Conservation (phyloP, 768 basidiomycete species). For the Inosperma sp. region DNA sequence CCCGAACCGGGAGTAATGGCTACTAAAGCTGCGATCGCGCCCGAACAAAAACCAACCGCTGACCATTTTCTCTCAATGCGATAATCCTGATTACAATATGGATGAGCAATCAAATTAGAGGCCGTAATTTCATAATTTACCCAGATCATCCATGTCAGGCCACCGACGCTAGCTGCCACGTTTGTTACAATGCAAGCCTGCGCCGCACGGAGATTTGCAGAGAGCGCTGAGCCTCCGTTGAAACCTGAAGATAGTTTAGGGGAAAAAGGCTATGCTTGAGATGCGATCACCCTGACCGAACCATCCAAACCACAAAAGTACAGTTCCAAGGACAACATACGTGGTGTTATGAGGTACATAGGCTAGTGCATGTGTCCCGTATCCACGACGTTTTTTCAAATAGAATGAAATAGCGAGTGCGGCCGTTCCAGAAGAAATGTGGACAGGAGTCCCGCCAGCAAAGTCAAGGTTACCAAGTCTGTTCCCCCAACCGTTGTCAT, state of each 20-base stretch:
- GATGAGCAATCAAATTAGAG: not conserved
- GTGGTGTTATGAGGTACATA: constrained; percentile 76
- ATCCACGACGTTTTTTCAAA: constrained; percentile 82
- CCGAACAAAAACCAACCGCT: constrained; percentile 89
- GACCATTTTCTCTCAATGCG: constrained; percentile 87
- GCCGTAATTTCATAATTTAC: constrained; percentile 32
- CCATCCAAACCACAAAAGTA: constrained; percentile 91
- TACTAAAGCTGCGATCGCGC: constrained; percentile 85
- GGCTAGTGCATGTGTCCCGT: constrained; percentile 72
- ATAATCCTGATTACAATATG: constrained; percentile 56
- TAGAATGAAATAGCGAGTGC: constrained; percentile 86
- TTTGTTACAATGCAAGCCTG: constrained; percentile 90
- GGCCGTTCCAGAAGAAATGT: constrained; percentile 87
- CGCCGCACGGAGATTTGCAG: constrained; percentile 80
- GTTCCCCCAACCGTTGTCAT: constrained; percentile 64
- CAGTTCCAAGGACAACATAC: constrained; percentile 84
- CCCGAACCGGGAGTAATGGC: constrained; percentile 80
- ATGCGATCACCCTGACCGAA: too few species aligned
- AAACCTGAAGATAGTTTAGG: too few species aligned
- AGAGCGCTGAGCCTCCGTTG: constrained; percentile 85
- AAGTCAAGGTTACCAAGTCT: constrained; percentile 82
- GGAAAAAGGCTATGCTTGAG: too few species aligned
- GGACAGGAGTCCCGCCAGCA: constrained; percentile 94
- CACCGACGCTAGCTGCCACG: constrained; percentile 78
- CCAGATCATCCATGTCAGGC: constrained; percentile 86